Base-by-base conservation (phyloP, 495 filamentous ascomycete genomes). In the Darksidea phi region DNA sequence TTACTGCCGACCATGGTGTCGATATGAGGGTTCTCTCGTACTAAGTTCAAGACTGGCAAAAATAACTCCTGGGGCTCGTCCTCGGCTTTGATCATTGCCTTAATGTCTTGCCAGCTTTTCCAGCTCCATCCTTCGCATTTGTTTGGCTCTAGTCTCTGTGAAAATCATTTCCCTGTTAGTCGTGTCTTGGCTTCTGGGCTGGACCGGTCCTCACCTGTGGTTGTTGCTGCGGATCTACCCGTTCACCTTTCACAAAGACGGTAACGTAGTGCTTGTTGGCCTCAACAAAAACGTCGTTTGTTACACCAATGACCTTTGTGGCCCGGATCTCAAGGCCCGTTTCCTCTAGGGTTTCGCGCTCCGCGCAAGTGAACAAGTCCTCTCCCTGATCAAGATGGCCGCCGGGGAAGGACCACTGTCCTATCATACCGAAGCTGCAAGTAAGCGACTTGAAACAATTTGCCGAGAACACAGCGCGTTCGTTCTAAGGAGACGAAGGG, bases 371-470 rank as follows among this genome's bases (percentile, higher is more conserved):
- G 47, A 81, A 74, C 43, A 78, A 74, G 3, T 73, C 72, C 67
- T 89, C 86, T 28, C 81, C 82, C 49, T 79, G 75, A 38, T 89
- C 85, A 17, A 88, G 79, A 52, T 89, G 86, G 2, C 86, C 86
- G 37, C 86, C 86, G 4, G 86, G 84, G n/a, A 87, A 52, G 2
- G 49, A 52, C 23, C 28, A 52, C 23, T 52, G 23, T 15, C 49
- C 49, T 52, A 18, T 32, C 28, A 10, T 32, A 32, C 28, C 4
- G 10, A 32, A 32, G 28, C 28, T 32, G 28, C 28, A 32, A 32
- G 28, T 32, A 3, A 32, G 28, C 28, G 10, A 32, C 3, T 10
- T 32, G 28, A 10, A 32, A 32, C 3, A 32, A 32, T 32, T 32
- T 10, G 3, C 28, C 28, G 4, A 3, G 28, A 32, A 32, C 28